Evolutionary conservation across 768 basidiomycete species (phyloP).

Genomic region (Tulasnella sp.): DNA sequence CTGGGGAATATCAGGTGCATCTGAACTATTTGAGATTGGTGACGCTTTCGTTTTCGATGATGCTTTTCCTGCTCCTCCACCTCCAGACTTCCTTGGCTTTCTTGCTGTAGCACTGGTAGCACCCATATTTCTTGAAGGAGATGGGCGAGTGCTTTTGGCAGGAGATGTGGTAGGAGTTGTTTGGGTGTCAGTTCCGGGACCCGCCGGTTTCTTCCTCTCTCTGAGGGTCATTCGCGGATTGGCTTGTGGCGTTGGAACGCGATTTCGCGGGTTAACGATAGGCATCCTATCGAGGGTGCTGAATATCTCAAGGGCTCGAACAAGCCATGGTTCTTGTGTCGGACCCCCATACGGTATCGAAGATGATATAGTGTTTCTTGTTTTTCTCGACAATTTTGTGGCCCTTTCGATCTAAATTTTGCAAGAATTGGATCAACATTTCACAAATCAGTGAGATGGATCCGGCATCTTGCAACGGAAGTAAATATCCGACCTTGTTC

Average conservation of each 20-base stretch:
- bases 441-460: background rate
- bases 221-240: conserved; percentile 14
- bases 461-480: background rate
- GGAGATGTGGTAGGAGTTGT: conserved; percentile 1
- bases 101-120: too few relatives aligned
- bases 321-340: conserved; percentile 41
- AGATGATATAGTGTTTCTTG: conserved; percentile 16
- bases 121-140: too few relatives aligned
- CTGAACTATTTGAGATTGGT: too few relatives aligned
- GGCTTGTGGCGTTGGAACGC: background rate
- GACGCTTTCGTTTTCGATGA: too few relatives aligned
- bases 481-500: conserved; percentile 33
- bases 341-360: conserved; percentile 22
- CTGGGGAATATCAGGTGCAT: too few relatives aligned
- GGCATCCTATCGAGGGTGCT: conserved; percentile 25
- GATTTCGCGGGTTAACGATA: conserved; percentile 3
- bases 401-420: conserved; percentile 46
- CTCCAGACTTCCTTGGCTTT: background rate
- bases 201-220: conserved; percentile 16
- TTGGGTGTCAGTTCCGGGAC: too few relatives aligned
- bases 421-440: background rate
- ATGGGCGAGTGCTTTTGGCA: background rate
- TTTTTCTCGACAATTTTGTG: conserved; percentile 36
- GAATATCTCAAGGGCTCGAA: conserved; percentile 41
- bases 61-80: conserved; percentile 1